Evolutionary conservation across 2,329 filamentous ascomycete genomes (phyloP).

Genomic region (Diaporthe longicolla): DNA sequence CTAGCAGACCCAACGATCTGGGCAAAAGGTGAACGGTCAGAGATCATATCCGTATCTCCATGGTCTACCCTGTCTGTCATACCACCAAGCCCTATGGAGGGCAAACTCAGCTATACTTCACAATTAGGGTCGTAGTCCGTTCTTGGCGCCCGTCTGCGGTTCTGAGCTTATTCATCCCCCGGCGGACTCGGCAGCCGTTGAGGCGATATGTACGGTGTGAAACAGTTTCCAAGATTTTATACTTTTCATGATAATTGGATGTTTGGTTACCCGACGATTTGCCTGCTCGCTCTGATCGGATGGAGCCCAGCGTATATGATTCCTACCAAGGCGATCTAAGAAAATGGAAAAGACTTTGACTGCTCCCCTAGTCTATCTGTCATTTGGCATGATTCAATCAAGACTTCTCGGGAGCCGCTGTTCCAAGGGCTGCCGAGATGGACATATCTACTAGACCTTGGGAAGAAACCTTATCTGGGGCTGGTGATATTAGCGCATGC

Average conservation of each 20-base stretch:
- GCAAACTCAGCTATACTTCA: neutral
- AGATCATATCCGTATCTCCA: slow-evolving; percentile 7
- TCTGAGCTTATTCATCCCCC: slow-evolving; percentile 19
- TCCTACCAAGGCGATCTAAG: neutral
- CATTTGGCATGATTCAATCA: neutral
- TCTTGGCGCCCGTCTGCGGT: slow-evolving; percentile 3
- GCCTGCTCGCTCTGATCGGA: neutral
- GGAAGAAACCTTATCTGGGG: neutral
- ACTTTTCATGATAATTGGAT: neutral
- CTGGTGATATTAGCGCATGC: neutral
- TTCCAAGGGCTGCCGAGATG: neutral
- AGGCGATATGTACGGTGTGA: slow-evolving; percentile 5
- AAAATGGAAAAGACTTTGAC: neutral
- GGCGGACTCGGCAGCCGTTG: neutral
- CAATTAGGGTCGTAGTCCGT: slow-evolving; percentile 2
- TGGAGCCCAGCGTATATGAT: neutral
- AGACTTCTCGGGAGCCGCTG: too few species aligned
- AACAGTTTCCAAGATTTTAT: slow-evolving; percentile 6
- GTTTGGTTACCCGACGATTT: neutral
- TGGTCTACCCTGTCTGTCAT: neutral
- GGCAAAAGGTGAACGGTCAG: neutral
- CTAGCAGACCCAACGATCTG: slow-evolving; percentile 22
- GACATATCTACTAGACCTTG: neutral
- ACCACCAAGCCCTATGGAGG: neutral
- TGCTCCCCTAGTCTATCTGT: neutral